Evolutionary conservation across 2,329 filamentous ascomycete genomes (phyloP).

Genomic region (Annulohypoxylon truncatum): DNA sequence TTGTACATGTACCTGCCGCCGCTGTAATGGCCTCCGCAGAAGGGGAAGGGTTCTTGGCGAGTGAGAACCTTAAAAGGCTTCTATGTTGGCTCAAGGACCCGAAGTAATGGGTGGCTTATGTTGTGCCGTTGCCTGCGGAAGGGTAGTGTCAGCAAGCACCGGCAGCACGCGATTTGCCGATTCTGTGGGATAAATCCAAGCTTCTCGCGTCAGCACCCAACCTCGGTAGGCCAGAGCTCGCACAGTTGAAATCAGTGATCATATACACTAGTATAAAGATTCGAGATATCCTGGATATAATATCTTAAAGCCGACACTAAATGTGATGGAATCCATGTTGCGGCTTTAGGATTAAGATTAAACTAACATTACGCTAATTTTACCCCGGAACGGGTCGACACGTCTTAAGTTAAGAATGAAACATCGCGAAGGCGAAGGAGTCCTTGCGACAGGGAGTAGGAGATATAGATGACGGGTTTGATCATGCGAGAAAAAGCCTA

Average conservation of each 20-base stretch:
- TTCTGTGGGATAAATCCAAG: slow-evolving; percentile 31
- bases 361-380: slow-evolving; percentile 1
- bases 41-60: slow-evolving; percentile 34
- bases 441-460: background rate
- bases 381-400: background rate
- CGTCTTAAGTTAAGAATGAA: background rate
- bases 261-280: slow-evolving; percentile 12
- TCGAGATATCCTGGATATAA: background rate
- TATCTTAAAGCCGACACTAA: slow-evolving; percentile 5
- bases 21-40: slow-evolving; percentile 37
- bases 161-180: slow-evolving; percentile 35
- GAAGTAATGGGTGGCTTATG: slow-evolving; percentile 39
- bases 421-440: background rate
- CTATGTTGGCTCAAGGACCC: slow-evolving; percentile 36
- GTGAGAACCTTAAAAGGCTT: slow-evolving; percentile 41
- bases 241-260: slow-evolving; percentile 5
- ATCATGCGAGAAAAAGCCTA: slow-evolving; percentile 5
- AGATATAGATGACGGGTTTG: background rate
- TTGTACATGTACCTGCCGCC: slow-evolving; percentile 39
- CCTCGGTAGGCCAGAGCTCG: slow-evolving; percentile 15
- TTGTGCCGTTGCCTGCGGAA: slow-evolving; percentile 34
- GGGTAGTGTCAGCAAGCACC: slow-evolving; percentile 40
- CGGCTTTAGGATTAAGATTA: slow-evolving; percentile 1
- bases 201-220: slow-evolving; percentile 45
- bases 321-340: background rate